Evolutionary conservation across 2,329 filamentous ascomycete genomes (phyloP), one percentile per base, ranked within the genome.

Genomic region (Alternaria sp.): DNA sequence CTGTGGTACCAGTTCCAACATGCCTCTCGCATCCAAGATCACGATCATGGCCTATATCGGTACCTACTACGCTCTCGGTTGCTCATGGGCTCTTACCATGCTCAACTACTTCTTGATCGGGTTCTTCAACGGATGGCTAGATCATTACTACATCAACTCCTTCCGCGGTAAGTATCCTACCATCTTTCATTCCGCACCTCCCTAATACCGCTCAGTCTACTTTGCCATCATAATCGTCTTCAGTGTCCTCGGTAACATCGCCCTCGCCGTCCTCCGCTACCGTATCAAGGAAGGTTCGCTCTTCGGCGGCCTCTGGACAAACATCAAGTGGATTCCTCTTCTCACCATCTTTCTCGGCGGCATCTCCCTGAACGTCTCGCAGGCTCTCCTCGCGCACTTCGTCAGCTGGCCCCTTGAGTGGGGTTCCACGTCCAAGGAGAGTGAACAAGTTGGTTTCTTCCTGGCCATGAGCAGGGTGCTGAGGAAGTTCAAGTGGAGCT

Each of bases 331-430:
- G 86, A 82, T 86, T 17, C 83, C 84, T 2, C 81, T 88, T 78
- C 82, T 94, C 46, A 89, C 88, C 61, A 88, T 95, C 75, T 96
- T 95, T 83, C 83, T 96, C 17, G 92, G 92, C 51, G 92, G 92
- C 37, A 83, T 95, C 49, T 91, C 88, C 1, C 84, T 96, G 34
- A 91, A 96, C 79, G 86, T 96, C 48, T 91, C 87, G 29, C 89
- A 93, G 75, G 92, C 92, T 1, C 81, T 96, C 33, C 79, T 95
- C 44, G 84, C 88, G 4, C 92, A 96, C 80, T 91, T 95, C 86
- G 91, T 95, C 74, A 87, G 91, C 79, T 87, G 94, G 72, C 85
- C 95, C 78, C 94, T 95, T 89, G 86, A 86, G 3, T 95, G 92
- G 92, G 91, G 91, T 50, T 88, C 91, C 1, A 96, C 92, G 0